Evolutionary conservation across 2,329 filamentous ascomycete genomes (phyloP).

Genomic region (Aspergillus jensenii): DNA sequence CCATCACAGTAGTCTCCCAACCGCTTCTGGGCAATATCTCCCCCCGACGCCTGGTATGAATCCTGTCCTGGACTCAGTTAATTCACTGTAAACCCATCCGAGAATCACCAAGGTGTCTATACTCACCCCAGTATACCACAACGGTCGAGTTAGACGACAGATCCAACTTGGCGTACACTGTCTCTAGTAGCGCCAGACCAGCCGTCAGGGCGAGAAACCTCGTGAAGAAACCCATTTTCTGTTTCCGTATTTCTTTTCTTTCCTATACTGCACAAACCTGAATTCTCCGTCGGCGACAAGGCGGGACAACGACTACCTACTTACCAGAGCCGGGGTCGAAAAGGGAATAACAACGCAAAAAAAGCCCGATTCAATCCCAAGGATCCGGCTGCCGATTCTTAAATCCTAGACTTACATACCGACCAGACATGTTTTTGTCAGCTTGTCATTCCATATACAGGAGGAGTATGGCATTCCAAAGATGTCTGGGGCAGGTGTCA

Average conservation of each 20-base stretch:
- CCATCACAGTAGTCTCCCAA: conserved; percentile 61
- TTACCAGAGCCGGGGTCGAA: background rate
- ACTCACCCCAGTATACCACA: conserved; percentile 64
- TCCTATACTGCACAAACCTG: background rate
- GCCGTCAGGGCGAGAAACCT: conserved; percentile 26
- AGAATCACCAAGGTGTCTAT: background rate
- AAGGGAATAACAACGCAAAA: background rate
- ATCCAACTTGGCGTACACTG: conserved; percentile 44
- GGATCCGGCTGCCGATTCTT: background rate
- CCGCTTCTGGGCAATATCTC: conserved; percentile 52
- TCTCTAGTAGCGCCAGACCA: conserved; percentile 31
- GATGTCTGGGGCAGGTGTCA: background rate
- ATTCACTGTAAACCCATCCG: background rate
- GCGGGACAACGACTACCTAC: background rate
- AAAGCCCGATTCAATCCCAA: too few species aligned
- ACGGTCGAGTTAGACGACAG: conserved; percentile 36
- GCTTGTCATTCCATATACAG: background rate
- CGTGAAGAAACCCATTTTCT: conserved; percentile 28
- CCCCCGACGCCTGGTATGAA: conserved; percentile 52
- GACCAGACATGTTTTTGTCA: background rate
- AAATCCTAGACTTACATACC: background rate
- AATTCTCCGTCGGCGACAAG: background rate
- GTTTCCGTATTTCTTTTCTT: background rate
- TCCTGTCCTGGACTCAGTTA: conserved; percentile 54
- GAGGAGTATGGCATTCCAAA: background rate